Base-by-base conservation (phyloP, 129 eudicot species). In the Saussurea involucrata region DNA sequence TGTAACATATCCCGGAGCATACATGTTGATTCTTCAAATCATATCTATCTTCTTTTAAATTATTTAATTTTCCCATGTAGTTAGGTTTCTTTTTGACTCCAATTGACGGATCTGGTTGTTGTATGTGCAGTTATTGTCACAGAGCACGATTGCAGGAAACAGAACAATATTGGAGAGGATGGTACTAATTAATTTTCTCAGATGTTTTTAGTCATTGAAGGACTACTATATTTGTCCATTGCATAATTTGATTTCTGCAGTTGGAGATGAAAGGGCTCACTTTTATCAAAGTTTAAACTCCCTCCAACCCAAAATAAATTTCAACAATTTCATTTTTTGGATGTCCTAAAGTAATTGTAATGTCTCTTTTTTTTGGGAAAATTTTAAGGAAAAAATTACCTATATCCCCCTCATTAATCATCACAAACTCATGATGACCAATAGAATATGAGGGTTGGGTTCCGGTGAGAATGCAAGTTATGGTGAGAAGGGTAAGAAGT, bases 101-200 rank as follows among this genome's bases (percentile, higher is more conserved):
- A 34, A 33, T 76, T 21, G 27, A 72, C 7, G 46, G 32, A 78
- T 24, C n/a, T 71, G 29, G 64, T 29, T 86, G 70, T 61, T 82
- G 76, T 69, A 34, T 84, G 82, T 82, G 75, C 84, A 95, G 98
- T 83, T 95, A 91, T 32, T 46, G 85, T 42, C 92, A 89, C 83
- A 84, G 96, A 79, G 96, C 97, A 36, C 89, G 78, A 34, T 82
- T 95, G 80, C 91, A 82, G 87, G 91, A 92, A 88, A 91, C 97
- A 61, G 98, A 95, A 76, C 97, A 88, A 61, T 86, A 87, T 76
- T 95, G 98, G 98, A 86, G 86, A 88, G 97, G 96, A 86, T 95
- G 98, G 98, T 95, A 93, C 69, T 82, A 22, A 29, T 69, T 29
- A 13, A 24, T 72, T 66, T 22, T 70, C 72, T 18, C 65, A 12